Evolutionary conservation across 2,329 filamentous ascomycete genomes (phyloP).

Genomic region (Cephalotrichum gorgonifer): DNA sequence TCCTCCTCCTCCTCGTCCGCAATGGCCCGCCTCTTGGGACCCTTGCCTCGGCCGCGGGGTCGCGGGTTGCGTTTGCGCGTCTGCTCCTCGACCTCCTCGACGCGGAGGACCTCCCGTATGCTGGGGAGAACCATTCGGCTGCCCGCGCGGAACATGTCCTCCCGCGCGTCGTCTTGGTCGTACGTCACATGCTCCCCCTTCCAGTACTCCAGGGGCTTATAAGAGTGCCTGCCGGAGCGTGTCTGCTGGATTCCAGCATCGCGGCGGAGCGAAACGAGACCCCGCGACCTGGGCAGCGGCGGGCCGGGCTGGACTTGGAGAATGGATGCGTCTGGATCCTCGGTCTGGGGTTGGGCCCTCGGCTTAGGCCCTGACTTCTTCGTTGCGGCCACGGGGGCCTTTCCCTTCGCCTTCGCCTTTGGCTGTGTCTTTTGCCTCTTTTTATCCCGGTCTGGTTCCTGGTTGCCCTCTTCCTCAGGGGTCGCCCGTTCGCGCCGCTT

Average conservation of each 20-base stretch:
- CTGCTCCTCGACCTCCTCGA: conserved; percentile 39
- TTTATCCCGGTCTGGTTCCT: conserved; percentile 10
- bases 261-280: conserved; percentile 40
- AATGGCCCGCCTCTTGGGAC: conserved; percentile 17
- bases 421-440: conserved; percentile 4
- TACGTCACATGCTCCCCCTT: conserved; percentile 73
- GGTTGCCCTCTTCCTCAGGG: conserved; percentile 4
- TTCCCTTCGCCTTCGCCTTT: conserved; percentile 9
- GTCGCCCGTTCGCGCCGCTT: conserved; percentile 12
- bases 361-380: conserved; percentile 9
- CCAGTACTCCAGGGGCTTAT: conserved; percentile 77
- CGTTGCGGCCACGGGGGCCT: conserved; percentile 1
- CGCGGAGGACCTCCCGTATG: conserved; percentile 69
- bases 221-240: conserved; percentile 68
- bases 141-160: conserved; percentile 30
- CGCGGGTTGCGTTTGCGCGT: conserved; percentile 8
- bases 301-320: conserved; percentile 41
- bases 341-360: conserved; percentile 17
- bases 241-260: conserved; percentile 44
- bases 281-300: conserved; percentile 43
- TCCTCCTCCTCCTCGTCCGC: conserved; percentile 36
- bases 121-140: conserved; percentile 49
- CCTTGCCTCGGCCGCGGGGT: conserved; percentile 16
- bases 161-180: conserved; percentile 44
- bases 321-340: conserved; percentile 33